Conservation (phyloP, 305 asterid species). For the Coffea humblotiana region DNA sequence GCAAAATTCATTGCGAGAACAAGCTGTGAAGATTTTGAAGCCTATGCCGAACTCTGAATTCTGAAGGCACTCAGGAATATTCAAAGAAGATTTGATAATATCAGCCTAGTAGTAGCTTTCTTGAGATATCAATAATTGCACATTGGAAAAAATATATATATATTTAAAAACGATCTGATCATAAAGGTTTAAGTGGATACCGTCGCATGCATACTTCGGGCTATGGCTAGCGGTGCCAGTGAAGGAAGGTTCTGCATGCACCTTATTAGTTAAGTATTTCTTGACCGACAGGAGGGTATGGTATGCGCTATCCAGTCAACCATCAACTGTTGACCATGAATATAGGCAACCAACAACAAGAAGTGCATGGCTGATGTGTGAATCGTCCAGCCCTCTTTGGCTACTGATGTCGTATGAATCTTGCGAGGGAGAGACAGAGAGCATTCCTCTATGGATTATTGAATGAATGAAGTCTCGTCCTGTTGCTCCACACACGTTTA, state of each 20-base stretch:
- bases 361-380: too few relatives aligned
- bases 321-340: too few relatives aligned
- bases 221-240: not conserved
- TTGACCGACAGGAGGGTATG: not conserved
- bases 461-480: not conserved
- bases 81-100: not conserved
- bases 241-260: not conserved
- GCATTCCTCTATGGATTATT: not conserved
- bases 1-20: conserved; percentile 14
- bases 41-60: too few relatives aligned
- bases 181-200: too few relatives aligned
- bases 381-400: too few relatives aligned
- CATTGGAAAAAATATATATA: too few relatives aligned
- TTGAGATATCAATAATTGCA: too few relatives aligned
- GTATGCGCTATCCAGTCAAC: too few relatives aligned
- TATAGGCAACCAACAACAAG: too few relatives aligned
- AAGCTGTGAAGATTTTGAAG: not conserved
- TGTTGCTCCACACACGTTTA: not conserved
- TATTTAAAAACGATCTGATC: too few relatives aligned
- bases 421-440: not conserved
- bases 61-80: not conserved
- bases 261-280: not conserved
- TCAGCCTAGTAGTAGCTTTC: not conserved
- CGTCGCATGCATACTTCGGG: not conserved
- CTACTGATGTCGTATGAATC: not conserved